Percentiles rank a stretch among this genome's conserved stretches.
These are phyloP conservation scores for Coprinopsis strossmayeri DNA, from an alignment of 768 basidiomycete species.

Conservation along the genomic window DNA sequence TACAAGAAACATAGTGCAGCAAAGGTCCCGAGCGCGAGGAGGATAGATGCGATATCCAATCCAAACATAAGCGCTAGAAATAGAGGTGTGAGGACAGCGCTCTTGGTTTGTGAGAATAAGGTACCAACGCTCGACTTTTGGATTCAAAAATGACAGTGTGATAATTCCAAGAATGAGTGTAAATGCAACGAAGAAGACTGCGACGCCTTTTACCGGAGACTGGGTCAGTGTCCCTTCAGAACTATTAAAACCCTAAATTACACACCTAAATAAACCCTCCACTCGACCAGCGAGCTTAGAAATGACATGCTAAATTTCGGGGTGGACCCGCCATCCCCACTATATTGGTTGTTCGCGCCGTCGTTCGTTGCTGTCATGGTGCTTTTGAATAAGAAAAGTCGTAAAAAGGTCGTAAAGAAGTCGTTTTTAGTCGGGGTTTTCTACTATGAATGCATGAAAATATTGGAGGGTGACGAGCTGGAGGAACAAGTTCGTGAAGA, in stretches of 20 bases:
- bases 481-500: neutral
- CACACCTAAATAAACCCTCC: constrained; percentile 1
- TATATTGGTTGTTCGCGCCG: neutral
- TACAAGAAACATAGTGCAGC: constrained; percentile 24
- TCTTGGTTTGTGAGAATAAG: neutral
- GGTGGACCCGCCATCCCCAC: neutral
- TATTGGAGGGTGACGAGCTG: neutral
- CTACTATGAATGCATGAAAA: neutral
- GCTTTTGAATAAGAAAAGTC: neutral
- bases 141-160: constrained; percentile 22
- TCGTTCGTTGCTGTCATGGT: neutral
- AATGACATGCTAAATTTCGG: neutral
- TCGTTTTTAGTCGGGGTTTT: neutral
- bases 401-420: neutral
- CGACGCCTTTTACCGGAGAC: constrained; percentile 14
- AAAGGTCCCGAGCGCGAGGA: constrained; percentile 23
- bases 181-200: constrained; percentile 20
- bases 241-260: neutral
- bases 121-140: constrained; percentile 22
- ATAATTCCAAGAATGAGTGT: constrained; percentile 23
- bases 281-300: neutral
- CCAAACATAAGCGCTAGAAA: constrained; percentile 21
- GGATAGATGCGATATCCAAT: constrained; percentile 18
- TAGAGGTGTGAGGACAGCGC: neutral
- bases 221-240: neutral